Evolutionary conservation across 1,284 basidiomycete species (phyloP).

Genomic region (Sporisorium exsertum): DNA sequence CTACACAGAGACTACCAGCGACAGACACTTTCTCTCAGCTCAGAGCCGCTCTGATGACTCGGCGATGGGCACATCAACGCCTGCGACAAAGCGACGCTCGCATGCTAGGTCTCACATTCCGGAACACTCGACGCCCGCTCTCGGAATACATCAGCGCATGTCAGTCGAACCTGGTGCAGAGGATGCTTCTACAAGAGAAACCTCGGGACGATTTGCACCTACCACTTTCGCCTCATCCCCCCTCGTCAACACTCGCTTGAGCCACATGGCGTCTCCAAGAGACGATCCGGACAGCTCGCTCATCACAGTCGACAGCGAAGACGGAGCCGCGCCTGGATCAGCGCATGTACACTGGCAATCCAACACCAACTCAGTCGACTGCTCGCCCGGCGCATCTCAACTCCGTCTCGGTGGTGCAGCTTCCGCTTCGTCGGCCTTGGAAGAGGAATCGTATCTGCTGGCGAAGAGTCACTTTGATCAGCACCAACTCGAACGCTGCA

Average conservation of each 20-base stretch:
- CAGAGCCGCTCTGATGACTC: constrained; percentile 14
- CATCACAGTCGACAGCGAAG: constrained; percentile 46
- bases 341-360: constrained; percentile 54
- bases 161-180: constrained; percentile 38
- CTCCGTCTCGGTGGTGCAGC: not conserved
- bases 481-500: constrained; percentile 83
- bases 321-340: constrained; percentile 33
- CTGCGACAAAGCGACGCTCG: constrained; percentile 29
- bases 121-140: constrained; percentile 64
- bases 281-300: constrained; percentile 43
- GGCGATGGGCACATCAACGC: constrained; percentile 33
- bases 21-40: not conserved
- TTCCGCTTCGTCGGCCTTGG: constrained; percentile 29
- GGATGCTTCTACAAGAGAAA: constrained; percentile 22
- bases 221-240: constrained; percentile 32
- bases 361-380: constrained; percentile 44
- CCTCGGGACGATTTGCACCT: constrained; percentile 28
- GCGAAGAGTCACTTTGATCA: constrained; percentile 82
- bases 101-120: constrained; percentile 37
- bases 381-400: constrained; percentile 35
- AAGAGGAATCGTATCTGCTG: constrained; percentile 74
- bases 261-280: constrained; percentile 16
- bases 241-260: constrained; percentile 26
- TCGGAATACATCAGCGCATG: constrained; percentile 50
- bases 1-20: not conserved